Base-by-base conservation (phyloP, 805 yeast genomes). In the Ogataea pilisensis region DNA sequence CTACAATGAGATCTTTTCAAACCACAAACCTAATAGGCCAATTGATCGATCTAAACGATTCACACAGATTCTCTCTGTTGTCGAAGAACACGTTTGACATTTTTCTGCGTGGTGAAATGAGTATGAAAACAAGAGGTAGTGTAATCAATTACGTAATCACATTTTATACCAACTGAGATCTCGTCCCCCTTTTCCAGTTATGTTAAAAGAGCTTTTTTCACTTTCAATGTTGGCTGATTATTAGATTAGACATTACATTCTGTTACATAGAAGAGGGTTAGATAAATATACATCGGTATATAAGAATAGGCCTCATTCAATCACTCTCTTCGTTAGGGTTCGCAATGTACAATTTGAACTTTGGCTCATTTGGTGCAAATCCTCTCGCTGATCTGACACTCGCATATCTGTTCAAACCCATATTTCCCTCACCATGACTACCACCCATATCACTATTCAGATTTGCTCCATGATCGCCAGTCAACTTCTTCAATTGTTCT, bases 261-360 rank as follows among this genome's bases (percentile, higher is more conserved):
- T n/a, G n/a, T n/a, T n/a, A n/a, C n/a, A n/a, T n/a, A n/a, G n/a
- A n/a, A n/a, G n/a, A n/a, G n/a, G n/a, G n/a, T n/a, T n/a, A n/a
- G n/a, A n/a, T n/a, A n/a, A n/a, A n/a, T n/a, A n/a, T n/a, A n/a
- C n/a, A n/a, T n/a, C n/a, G n/a, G n/a, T n/a, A n/a, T n/a, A n/a
- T n/a, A n/a, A n/a, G n/a, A n/a, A n/a, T n/a, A n/a, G n/a, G n/a
- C 43, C 18, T 18, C 19, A n/a, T 7, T 34, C 32, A 66, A 3
- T 67, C 73, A 40, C 66, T 65, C 41, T 72, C 39, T 4, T 31
- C 34, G 24, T 31, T 76, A 0, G 85, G 85, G 44, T 80, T 80
- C 16, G 82, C 84, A 37, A 80, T 68, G 34, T 67, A 73, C 42
- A 80, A 61, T 19, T 69, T 66, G 51, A 76, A 74, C 19, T 59